phyloP scores from a whole-genome alignment of 768 basidiomycete genomes.

The Dacryopinax spathularia region DNA sequence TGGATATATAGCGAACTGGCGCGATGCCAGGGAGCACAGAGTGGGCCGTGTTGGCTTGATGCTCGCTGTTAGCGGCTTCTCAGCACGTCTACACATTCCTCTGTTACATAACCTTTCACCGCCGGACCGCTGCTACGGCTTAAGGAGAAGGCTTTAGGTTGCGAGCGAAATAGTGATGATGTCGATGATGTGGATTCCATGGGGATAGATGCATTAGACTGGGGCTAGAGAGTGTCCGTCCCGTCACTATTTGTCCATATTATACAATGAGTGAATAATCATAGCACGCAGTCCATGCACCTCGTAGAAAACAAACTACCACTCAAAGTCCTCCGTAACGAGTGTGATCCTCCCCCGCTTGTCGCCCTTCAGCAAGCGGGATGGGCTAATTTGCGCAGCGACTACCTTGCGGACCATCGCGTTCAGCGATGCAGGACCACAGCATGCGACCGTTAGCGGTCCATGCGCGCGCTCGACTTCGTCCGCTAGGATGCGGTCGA shows the following conservation, averaged over 20 bases:
- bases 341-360: conserved; percentile 44
- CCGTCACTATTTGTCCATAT: neutral
- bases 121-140: too few species aligned
- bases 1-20: too few species aligned
- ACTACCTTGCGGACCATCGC: conserved; percentile 53
- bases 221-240: neutral
- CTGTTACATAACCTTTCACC: too few species aligned
- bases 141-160: too few species aligned
- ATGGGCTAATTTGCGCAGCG: conserved; percentile 44
- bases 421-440: conserved; percentile 58
- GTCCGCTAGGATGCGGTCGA: conserved; percentile 47
- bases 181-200: too few species aligned
- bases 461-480: conserved; percentile 46
- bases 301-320: conserved; percentile 19
- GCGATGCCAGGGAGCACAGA: too few species aligned
- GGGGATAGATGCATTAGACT: too few species aligned
- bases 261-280: neutral
- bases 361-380: conserved; percentile 39
- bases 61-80: too few species aligned
- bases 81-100: too few species aligned
- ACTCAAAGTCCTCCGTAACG: conserved; percentile 55
- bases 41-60: too few species aligned
- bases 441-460: conserved; percentile 53
- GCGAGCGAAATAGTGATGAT: too few species aligned
- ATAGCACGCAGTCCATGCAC: neutral